Evolutionary conservation across 1,139 yeast genomes (phyloP).

Genomic region (Pneumocystis canis): DNA sequence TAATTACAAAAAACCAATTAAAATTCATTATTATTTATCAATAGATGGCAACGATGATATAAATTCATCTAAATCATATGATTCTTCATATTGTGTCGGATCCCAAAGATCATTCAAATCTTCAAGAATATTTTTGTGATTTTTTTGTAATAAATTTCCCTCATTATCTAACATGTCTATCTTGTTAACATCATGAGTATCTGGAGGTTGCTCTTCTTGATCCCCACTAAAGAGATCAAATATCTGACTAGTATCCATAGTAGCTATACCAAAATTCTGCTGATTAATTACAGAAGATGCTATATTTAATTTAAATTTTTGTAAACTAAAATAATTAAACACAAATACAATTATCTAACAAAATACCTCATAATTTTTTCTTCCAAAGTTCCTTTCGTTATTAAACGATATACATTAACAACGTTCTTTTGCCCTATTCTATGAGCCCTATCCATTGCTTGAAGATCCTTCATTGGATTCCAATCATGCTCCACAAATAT

Average conservation of each 20-base stretch:
- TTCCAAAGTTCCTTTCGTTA: constrained; percentile 84
- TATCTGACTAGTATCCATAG: constrained; percentile 94
- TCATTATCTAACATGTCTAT: constrained; percentile 16
- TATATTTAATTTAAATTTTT: constrained; percentile 90
- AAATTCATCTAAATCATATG: constrained; percentile 82
- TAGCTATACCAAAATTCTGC: constrained; percentile 82
- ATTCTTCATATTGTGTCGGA: constrained; percentile 88
- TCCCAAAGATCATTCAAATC: constrained; percentile 73
- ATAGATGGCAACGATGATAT: constrained; percentile 48
- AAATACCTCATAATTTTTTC: constrained; percentile 67
- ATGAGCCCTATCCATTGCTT: constrained; percentile 99
- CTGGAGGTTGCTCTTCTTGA: constrained; percentile 24
- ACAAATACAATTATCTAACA: not conserved
- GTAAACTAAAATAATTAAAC: constrained; percentile 42
- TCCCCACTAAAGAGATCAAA: constrained; percentile 55
- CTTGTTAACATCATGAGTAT: constrained; percentile 14
- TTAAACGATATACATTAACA: constrained; percentile 83
- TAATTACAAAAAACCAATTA: not conserved
- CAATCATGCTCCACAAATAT: constrained; percentile 98
- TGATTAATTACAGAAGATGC: constrained; percentile 94
- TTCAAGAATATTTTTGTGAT: constrained; percentile 23
- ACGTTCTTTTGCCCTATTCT: constrained; percentile 95
- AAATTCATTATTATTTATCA: constrained; percentile 19
- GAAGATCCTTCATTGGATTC: constrained; percentile 99
- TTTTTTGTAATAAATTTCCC: constrained; percentile 15